phyloP scores from a whole-genome alignment of 768 basidiomycete genomes.

The Nevesoporus exiguus region DNA sequence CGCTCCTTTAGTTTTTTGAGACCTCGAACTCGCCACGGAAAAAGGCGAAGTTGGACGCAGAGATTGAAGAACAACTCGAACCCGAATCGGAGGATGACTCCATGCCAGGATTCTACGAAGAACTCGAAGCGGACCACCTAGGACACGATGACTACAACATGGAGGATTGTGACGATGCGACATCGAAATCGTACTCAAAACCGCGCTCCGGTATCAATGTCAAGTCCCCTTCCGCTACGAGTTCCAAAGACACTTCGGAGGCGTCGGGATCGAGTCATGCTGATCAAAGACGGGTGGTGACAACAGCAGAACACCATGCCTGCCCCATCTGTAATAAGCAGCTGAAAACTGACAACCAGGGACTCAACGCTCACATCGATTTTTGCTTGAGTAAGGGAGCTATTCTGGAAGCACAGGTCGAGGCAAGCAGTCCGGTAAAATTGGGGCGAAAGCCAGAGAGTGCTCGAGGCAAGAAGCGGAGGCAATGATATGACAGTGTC shows the following conservation, averaged over 20 bases:
- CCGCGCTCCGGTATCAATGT: slow-evolving; percentile 5
- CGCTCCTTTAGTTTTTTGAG: slow-evolving; percentile 54
- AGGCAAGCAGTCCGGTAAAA: slow-evolving; percentile 24
- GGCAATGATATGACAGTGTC: slow-evolving; percentile 12
- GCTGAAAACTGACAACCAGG: slow-evolving; percentile 68
- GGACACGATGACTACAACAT: slow-evolving; percentile 5
- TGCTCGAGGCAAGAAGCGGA: slow-evolving; percentile 15
- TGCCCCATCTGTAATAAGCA: slow-evolving; percentile 74
- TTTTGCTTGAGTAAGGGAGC: slow-evolving; percentile 79
- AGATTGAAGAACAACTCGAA: slow-evolving; percentile 18
- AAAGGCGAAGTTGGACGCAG: slow-evolving; percentile 34
- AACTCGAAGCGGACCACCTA: slow-evolving; percentile 22
- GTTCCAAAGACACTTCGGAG: slow-evolving; percentile 1
- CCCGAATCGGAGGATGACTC: slow-evolving; percentile 26
- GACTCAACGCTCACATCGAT: slow-evolving; percentile 85
- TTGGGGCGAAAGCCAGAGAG: not conserved
- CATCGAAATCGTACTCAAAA: slow-evolving; percentile 9
- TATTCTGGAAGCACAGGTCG: slow-evolving; percentile 64
- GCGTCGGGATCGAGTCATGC: slow-evolving; percentile 14
- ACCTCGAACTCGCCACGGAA: slow-evolving; percentile 37
- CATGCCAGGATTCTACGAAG: slow-evolving; percentile 55
- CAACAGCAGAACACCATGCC: slow-evolving; percentile 27
- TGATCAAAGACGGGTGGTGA: slow-evolving; percentile 12
- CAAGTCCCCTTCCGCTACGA: not conserved
- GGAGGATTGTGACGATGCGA: slow-evolving; percentile 8